Base-by-base conservation (phyloP, 176 grass and related monocot species). In the Musa schizocarpa region DNA sequence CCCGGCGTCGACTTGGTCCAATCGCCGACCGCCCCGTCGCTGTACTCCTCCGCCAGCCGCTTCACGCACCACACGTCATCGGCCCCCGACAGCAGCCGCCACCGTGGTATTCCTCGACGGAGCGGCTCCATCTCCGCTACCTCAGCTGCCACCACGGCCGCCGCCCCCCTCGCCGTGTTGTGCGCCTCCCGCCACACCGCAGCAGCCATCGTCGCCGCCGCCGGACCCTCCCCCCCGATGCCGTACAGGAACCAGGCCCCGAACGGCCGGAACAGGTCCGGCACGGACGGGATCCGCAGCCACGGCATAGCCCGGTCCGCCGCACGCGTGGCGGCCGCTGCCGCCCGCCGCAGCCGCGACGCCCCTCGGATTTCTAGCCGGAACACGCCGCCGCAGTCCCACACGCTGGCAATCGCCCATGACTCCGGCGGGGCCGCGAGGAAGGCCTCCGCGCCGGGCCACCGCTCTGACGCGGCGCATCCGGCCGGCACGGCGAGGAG, bases 61-160 rank as follows among this genome's bases (percentile, higher is more conserved):
- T 98, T 94, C 73, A 89, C 83, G 77, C 95, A 98, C 95, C 90
- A 98, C 11, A 98, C 71, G 72, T 98, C 95, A 68, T 98, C 90
- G 0, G 82, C 74, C 70, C 88, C 87, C 11, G 95, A 98, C 9
- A 98, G 74, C 20, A 84, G 51, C 49, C 77, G 86, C 95, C 95
- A 98, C 80, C 85, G 88, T 65, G 95, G 95, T 29, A 98, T 82
- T 25, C 84, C 84, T 1, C 51, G 70, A 10, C 86, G 73, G 55
- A 94, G 75, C 14, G 95, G 90, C 71, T 98, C 95, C 58, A 53
- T 62, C 7, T 86, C 88, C 0, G 88, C 88, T 5, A 98, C 82
- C 79, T 98, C 95, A 0, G 85, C 82, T 0, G 87, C 93, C 49
- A 96, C 83, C 11, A 85, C 93, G 0, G 87, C 89, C 0, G 85